Base-by-base conservation (phyloP, 306 rosid species). In the Quercus suber region DNA sequence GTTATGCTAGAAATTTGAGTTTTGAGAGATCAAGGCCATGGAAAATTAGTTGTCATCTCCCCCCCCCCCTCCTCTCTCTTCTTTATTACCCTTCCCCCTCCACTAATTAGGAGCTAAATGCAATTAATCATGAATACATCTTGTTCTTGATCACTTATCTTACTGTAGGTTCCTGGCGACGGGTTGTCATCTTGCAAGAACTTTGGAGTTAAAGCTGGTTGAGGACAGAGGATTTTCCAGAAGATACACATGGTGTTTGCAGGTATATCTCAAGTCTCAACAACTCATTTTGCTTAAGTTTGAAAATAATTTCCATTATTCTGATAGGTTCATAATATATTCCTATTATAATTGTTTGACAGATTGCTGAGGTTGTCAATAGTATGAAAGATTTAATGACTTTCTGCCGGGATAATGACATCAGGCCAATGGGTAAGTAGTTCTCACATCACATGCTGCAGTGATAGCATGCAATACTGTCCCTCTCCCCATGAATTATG, bases 351-450 rank as follows among this genome's bases (percentile, higher is more conserved):
- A 4, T 37, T 25, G 9, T 49, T 45, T 72, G 35, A 55, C 84
- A 82, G 88, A 74, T 87, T n/a, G 85, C 85, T 27, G 88, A 84
- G 78, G 76, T 82, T 37, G 82, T 80, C 69, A 51, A 82, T 21
- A 77, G 64, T 60, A 79, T 82, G 86, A 84, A 82, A 82, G 86
- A 82, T 71, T 71, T 87, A 63, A 81, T 82, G 78, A 81, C 76
- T 57, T 80, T 79, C 79, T 82, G 81, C 67, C 64, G 21, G 65
- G 60, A 58, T 71, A 82, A 77, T 45, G 74, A 56, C 35, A 28
- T 52, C 4, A 80, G 88, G 33, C 88, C 90, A 57, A 79, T 84
- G 72, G 88, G 90, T 87, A 84, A 18, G 83, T 70, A 11, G 20
- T n/a, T 68, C 23, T 73, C 69, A 55, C 35, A 33, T 73, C 69